phyloP scores from a whole-genome alignment of 2,329 filamentous ascomycete genomes.

The Diaporthe sp. region DNA sequence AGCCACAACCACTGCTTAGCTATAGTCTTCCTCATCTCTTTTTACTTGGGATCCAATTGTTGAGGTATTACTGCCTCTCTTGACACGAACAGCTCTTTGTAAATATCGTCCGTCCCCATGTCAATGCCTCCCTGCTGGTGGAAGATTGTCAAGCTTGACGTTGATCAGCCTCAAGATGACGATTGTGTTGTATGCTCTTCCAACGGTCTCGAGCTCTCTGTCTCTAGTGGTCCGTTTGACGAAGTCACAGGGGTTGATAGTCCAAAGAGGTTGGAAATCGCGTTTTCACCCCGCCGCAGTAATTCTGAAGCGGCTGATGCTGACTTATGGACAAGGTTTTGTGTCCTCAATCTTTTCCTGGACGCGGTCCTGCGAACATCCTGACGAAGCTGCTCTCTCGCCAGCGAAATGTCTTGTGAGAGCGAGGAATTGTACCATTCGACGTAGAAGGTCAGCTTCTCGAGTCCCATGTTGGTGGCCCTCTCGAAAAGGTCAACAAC shows the following conservation, averaged over 20 bases:
- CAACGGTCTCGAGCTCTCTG: too few species aligned
- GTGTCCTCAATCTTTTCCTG: not conserved
- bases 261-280: too few species aligned
- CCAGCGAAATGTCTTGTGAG: not conserved
- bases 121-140: not conserved
- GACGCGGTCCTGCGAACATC: not conserved
- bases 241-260: too few species aligned
- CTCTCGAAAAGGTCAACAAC: constrained; percentile 42
- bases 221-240: too few species aligned
- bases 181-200: not conserved
- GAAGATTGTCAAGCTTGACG: not conserved
- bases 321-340: not conserved
- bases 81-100: not conserved
- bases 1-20: too few species aligned
- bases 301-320: not conserved
- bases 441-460: not conserved
- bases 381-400: not conserved
- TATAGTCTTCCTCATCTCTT: not conserved
- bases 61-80: not conserved
- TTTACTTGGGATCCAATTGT: not conserved
- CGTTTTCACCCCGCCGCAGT: too few species aligned
- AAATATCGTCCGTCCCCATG: not conserved
- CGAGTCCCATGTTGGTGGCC: constrained; percentile 41
- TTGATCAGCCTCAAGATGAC: not conserved
- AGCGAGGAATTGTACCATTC: not conserved